Evolutionary conservation across 2,329 filamentous ascomycete species (phyloP), one percentile per base, ranked within the genome.

Genomic region (Aspergillus ustus): DNA sequence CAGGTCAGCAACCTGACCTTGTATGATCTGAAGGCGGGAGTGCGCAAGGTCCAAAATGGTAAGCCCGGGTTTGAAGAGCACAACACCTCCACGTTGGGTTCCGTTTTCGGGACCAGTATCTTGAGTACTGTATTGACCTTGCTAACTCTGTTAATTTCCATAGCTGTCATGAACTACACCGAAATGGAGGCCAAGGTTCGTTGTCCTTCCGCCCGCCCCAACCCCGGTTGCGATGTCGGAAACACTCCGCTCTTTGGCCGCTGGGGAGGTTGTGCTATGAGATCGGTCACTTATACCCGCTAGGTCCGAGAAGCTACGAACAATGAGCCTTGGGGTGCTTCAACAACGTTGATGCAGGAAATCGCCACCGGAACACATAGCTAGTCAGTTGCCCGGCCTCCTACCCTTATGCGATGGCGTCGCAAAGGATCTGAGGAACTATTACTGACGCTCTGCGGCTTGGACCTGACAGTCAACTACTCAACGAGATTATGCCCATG

Each of bases 401-500:
- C 43, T 31, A n/a, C 48, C 48, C 20, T n/a, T 8, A 22, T 51
- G 25, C 5, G 19, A 22, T 45, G 13, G 54, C 52, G 62, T 63
- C 63, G 62, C 55, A 61, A 59, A 19, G 22, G 7, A 9, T 44
- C 45, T n/a, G 57, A 44, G 15, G 9, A 22, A 44, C 22, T 52
- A 44, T 62, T 60, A 58, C 66, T 64, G 59, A 69, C 57, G 29
- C 59, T 25, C 58, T 66, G 11, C 65, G 7, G 22, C 63, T 43
- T n/a, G 17, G 22, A 57, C 60, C 37, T 51, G 17, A 46, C 74
- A 97, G 94, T 77, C 93, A 97, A 87, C 87, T 93, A 56, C 88
- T 99, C 60, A 98, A 98, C 79, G 95, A 99, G 79, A 98, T 99
- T 76, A 99, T 99, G 95, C 95, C 95, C 68, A 95, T 99, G 92